phyloP scores from a whole-genome alignment of 768 basidiomycete species.

The Hygrocybe punicea region DNA sequence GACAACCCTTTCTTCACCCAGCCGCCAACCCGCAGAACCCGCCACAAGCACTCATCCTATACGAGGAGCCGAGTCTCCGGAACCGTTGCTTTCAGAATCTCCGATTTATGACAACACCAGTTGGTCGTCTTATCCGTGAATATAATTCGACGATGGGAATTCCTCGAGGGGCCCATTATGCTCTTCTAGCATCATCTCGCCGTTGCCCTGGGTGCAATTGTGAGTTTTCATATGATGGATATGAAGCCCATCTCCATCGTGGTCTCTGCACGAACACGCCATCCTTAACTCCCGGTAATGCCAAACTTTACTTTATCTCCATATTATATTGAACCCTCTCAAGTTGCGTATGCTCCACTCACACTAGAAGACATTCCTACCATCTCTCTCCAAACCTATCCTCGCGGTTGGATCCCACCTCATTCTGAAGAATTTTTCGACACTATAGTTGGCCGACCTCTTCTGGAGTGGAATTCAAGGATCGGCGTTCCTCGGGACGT shows the following conservation, averaged over 20 bases:
- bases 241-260: background rate
- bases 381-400: background rate
- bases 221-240: constrained; percentile 1
- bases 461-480: constrained; percentile 15
- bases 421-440: constrained; percentile 3
- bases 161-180: background rate
- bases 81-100: background rate
- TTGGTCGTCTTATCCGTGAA: background rate
- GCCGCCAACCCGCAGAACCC: background rate
- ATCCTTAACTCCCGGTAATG: background rate
- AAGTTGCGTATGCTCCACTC: background rate
- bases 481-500: constrained; percentile 15
- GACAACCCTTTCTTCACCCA: background rate
- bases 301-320: background rate
- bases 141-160: constrained; percentile 1
- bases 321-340: background rate
- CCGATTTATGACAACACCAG: background rate
- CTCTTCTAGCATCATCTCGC: background rate
- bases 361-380: background rate
- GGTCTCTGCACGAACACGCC: background rate
- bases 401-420: background rate
- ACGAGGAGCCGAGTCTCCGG: background rate
- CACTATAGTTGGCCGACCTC: constrained; percentile 5
- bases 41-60: background rate
- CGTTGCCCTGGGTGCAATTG: background rate